These are phyloP conservation scores for Saccharomycopsis vini DNA, from an alignment of 805 yeast species.

Conservation along the genomic window DNA sequence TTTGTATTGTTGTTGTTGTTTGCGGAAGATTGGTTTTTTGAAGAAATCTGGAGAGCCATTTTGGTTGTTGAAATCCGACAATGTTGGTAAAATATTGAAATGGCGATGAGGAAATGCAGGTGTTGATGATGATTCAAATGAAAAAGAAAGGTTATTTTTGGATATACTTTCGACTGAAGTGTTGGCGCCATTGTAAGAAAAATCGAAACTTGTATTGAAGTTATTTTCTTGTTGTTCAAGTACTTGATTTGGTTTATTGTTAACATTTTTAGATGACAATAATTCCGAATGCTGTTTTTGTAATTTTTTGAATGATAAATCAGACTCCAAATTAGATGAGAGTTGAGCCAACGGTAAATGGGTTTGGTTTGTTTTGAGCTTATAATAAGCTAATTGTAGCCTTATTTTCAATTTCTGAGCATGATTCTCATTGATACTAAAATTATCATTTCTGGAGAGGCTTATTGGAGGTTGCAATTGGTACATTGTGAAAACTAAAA, in stretches of 20 bases:
- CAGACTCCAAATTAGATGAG: neutral
- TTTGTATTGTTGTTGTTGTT: no score
- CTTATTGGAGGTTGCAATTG: slow-evolving; percentile 11
- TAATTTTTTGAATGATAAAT: no score
- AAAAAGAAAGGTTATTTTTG: no score
- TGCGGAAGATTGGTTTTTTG: no score
- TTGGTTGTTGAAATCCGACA: no score
- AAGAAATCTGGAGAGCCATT: no score
- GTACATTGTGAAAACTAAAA: slow-evolving; percentile 1
- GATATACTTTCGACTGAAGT: neutral
- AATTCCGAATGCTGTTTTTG: neutral
- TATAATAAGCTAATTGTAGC: slow-evolving; percentile 16
- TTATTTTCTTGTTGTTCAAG: no score
- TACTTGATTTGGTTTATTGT: neutral
- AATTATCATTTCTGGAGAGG: neutral
- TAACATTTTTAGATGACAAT: neutral
- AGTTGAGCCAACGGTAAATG: slow-evolving; percentile 4
- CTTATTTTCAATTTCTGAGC: slow-evolving; percentile 13
- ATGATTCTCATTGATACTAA: neutral
- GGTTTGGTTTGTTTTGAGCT: slow-evolving; percentile 13
- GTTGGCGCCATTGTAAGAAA: neutral
- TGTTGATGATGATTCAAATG: no score
- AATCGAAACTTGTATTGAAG: neutral
- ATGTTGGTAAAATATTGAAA: no score
- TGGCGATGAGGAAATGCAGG: no score